phyloP scores from a whole-genome alignment of 192 early-diverging fungal genomes.

The Geranomyces variabilis region DNA sequence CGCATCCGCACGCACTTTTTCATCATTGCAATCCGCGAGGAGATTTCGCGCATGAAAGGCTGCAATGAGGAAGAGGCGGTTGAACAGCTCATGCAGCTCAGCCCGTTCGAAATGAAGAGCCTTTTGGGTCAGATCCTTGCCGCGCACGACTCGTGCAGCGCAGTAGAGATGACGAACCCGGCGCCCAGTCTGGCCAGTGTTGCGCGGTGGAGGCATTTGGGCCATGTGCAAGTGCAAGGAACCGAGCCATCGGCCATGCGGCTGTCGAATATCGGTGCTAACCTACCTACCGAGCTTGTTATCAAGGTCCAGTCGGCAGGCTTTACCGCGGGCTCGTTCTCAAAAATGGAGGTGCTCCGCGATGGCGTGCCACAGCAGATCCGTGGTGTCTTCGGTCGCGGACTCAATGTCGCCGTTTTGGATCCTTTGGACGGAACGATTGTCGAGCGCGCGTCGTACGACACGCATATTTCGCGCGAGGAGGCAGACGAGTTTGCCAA shows the following conservation, averaged over 20 bases:
- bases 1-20: conserved; percentile 79
- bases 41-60: conserved; percentile 72
- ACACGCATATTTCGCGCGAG: conserved; percentile 67
- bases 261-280: conserved; percentile 40
- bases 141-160: conserved; percentile 40
- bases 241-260: conserved; percentile 33
- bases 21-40: conserved; percentile 84
- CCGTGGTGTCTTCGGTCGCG: conserved; percentile 58
- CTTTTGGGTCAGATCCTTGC: conserved; percentile 74
- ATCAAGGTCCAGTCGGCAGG: conserved; percentile 75
- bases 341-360: conserved; percentile 59
- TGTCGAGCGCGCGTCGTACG: conserved; percentile 71
- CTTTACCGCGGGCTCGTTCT: conserved; percentile 74
- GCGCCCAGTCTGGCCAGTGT: background rate
- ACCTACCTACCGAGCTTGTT: conserved; percentile 48
- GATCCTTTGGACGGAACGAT: conserved; percentile 72
- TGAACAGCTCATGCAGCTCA: conserved; percentile 78
- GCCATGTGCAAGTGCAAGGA: conserved; percentile 26
- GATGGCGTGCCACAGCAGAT: conserved; percentile 56
- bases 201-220: conserved; percentile 19
- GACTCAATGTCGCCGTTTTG: conserved; percentile 76
- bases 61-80: conserved; percentile 80
- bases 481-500: conserved; percentile 69
- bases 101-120: conserved; percentile 79
- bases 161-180: background rate